Percentiles rank a stretch among this genome's conserved stretches.
Evolutionary conservation across 495 filamentous ascomycete species (phyloP).

Genomic region (Penicillium verhagenii): DNA sequence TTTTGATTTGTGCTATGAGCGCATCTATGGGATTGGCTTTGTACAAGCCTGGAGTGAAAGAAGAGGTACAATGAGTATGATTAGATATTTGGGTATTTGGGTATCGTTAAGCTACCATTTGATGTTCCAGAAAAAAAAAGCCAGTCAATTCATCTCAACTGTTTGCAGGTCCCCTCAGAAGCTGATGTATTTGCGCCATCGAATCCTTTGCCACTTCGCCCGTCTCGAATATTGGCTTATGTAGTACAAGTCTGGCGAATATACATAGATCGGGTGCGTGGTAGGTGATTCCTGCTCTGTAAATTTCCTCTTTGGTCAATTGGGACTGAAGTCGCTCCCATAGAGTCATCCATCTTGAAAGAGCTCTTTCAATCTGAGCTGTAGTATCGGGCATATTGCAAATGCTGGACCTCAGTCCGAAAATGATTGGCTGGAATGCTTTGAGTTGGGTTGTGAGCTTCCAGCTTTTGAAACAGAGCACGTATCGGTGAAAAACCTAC

Average conservation of each 20-base stretch:
- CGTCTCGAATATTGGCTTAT: constrained; percentile 7
- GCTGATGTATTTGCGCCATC: constrained; percentile 13
- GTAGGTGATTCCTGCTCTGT: constrained; percentile 15
- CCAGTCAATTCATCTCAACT: no score
- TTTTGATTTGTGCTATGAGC: constrained; percentile 10
- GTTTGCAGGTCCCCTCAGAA: constrained; percentile 4
- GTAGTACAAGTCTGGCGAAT: constrained; percentile 11
- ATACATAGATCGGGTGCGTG: constrained; percentile 15
- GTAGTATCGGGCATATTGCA: not conserved
- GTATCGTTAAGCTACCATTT: no score
- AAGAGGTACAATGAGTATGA: not conserved
- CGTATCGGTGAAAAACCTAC: not conserved
- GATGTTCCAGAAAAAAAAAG: no score
- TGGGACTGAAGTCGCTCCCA: constrained; percentile 9
- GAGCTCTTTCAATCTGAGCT: constrained; percentile 11
- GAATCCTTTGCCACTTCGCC: constrained; percentile 14
- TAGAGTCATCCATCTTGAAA: constrained; percentile 9
- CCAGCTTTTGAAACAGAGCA: not conserved
- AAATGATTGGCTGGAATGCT: constrained; percentile 17
- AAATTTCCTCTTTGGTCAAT: constrained; percentile 10
- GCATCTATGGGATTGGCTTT: constrained; percentile 11
- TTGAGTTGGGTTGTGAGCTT: not conserved
- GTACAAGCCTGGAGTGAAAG: not conserved
- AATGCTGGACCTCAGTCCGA: constrained; percentile 4
- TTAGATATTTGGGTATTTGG: not conserved